These are phyloP conservation scores for Tetragonia tetragonoides DNA, from an alignment of 148 eudicot species.

Conservation along the genomic window DNA sequence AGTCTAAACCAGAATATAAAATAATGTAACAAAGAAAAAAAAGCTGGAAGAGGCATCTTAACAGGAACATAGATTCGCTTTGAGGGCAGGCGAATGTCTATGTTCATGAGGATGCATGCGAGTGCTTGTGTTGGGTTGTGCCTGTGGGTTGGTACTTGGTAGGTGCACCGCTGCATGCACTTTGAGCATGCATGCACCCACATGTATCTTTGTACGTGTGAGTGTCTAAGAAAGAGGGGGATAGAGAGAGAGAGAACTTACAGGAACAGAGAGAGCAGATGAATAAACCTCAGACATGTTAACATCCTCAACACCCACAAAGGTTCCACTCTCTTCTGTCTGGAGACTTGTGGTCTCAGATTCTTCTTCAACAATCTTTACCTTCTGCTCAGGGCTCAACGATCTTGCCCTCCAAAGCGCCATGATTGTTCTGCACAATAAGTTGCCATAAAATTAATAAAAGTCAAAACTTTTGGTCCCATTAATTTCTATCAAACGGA, in stretches of 20 bases:
- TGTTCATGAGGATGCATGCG: neutral
- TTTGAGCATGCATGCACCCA: no score
- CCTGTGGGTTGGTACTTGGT: neutral
- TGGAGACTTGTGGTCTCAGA: conserved; percentile 58
- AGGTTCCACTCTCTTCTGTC: conserved; percentile 74
- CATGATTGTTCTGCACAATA: conserved; percentile 70
- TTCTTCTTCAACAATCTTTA: conserved; percentile 78
- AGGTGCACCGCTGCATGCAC: conserved; percentile 1
- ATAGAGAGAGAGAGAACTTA: conserved; percentile 40
- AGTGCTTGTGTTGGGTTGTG: neutral
- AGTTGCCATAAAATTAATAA: conserved; percentile 12
- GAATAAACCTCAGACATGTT: conserved; percentile 67
- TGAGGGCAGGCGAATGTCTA: neutral
- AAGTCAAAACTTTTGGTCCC: neutral
- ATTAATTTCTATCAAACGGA: neutral
- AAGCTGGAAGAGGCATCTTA: neutral
- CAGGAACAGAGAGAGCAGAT: conserved; percentile 70
- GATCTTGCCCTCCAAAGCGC: conserved; percentile 94
- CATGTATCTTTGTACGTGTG: neutral
- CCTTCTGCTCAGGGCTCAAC: conserved; percentile 91
- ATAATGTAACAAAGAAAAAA: neutral
- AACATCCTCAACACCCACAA: conserved; percentile 72
- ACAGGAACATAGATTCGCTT: neutral
- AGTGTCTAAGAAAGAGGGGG: neutral
- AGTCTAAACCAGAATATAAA: neutral